These are phyloP conservation scores for Acanthamoeba culbertsoni DNA, from an alignment of 208 protist genomes.

Conservation along the genomic window DNA sequence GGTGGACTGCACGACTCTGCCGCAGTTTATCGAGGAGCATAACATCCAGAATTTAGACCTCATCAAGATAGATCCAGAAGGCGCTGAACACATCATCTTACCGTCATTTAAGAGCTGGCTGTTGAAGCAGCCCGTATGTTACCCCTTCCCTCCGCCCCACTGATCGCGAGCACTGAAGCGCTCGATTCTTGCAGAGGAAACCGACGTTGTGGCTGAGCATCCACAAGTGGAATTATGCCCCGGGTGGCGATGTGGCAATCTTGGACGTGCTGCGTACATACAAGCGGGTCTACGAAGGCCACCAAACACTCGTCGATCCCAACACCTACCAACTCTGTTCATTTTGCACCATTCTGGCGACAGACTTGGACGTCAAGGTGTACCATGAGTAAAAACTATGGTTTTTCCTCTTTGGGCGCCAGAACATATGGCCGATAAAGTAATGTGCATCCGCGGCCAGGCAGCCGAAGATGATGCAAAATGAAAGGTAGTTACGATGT, in stretches of 20 bases:
- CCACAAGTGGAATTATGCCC: conserved; percentile 27
- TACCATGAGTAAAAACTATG: conserved; percentile 5
- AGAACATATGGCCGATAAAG: too few relatives aligned
- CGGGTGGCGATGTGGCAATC: neutral
- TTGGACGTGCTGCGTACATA: conserved; percentile 13
- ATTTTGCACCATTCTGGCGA: conserved; percentile 37
- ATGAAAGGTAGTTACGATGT: too few relatives aligned
- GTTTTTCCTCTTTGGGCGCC: too few relatives aligned
- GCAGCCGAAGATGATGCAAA: too few relatives aligned
- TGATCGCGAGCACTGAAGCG: neutral
- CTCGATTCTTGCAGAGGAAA: neutral
- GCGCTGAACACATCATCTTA: conserved; percentile 27
- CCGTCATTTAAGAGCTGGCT: conserved; percentile 28
- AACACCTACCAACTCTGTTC: neutral
- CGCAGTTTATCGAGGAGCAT: conserved; percentile 42
- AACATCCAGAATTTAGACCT: conserved; percentile 25
- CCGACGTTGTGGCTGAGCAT: conserved; percentile 44
- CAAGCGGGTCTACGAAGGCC: neutral
- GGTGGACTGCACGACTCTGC: conserved; percentile 39
- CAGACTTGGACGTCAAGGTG: conserved; percentile 29
- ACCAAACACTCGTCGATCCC: neutral
- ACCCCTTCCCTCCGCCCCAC: neutral
- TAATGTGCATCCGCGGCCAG: too few relatives aligned
- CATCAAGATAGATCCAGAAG: conserved; percentile 51
- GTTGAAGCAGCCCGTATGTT: neutral